These are phyloP conservation scores for Amylocystis lapponica DNA, from an alignment of 768 basidiomycete species.

Conservation along the genomic window DNA sequence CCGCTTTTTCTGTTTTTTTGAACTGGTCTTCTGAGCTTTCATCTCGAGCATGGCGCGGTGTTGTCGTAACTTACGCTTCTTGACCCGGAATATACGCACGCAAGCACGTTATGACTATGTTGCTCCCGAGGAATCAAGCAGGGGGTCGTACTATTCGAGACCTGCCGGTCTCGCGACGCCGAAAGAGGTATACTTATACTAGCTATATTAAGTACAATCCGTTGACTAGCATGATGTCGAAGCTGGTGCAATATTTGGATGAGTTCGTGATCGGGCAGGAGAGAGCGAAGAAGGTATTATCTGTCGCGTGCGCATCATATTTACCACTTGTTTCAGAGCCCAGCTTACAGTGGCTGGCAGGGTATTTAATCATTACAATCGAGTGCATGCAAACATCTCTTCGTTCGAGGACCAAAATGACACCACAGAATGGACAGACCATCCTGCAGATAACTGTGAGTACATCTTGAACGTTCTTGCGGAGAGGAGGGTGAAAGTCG, in stretches of 20 bases:
- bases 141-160: conserved; percentile 19
- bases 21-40: too few species aligned
- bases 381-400: conserved; percentile 67
- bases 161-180: conserved; percentile 56
- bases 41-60: background rate
- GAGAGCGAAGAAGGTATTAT: conserved; percentile 87
- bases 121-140: conserved; percentile 16
- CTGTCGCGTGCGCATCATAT: conserved; percentile 93
- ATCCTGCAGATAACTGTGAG: conserved; percentile 14
- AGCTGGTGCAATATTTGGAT: conserved; percentile 84
- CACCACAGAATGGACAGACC: background rate
- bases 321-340: too few species aligned
- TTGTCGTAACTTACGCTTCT: conserved; percentile 17
- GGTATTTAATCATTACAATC: conserved; percentile 93
- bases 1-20: too few species aligned
- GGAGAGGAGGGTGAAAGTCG: too few species aligned
- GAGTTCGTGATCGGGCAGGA: conserved; percentile 91
- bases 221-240: conserved; percentile 1
- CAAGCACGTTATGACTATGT: conserved; percentile 47
- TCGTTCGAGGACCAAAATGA: conserved; percentile 33
- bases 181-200: conserved; percentile 36
- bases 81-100: conserved; percentile 42
- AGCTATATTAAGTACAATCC: too few species aligned
- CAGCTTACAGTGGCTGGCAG: background rate
- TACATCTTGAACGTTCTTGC: too few species aligned